Base-by-base conservation (phyloP, 148 eudicot species). In the Fagopyrum homotropicum region DNA sequence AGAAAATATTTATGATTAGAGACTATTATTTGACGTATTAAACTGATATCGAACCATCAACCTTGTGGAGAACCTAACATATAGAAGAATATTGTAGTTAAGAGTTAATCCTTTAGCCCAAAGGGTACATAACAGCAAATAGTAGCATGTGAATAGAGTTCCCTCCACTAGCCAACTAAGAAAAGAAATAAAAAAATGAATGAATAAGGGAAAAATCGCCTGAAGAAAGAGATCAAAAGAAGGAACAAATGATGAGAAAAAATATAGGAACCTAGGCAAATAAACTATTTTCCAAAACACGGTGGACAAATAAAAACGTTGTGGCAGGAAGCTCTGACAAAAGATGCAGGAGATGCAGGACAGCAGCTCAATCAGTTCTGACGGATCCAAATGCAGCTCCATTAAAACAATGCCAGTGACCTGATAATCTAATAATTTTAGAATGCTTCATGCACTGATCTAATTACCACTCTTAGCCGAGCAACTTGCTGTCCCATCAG, bases 121-220 rank as follows among this genome's bases (percentile, higher is more conserved):
- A 35, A 35, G 40, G 40, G 40, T 35, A 35, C 40, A 35, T 0
- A 0, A 35, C 40, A 35, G 40, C 40, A 35, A 2, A 57, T 19
- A 57, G 64, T 57, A 57, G 9, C 64, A 57, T 10, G 22, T 10
- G 22, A 17, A 19, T 57, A 57, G 64, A 16, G 35, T 55, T 55
- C 59, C 63, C 63, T 19, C 26, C 63, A 30, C 12, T 63, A 29
- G 44, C 69, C 69, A 63, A 30, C 69, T 63, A 63, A 63, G 44
- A 59, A 59, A 59, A 16, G 40, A 59, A 10, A 59, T 59, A 14
- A 29, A 3, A 29, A 15, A 35, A 22, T 22, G 26, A 35, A 35
- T 35, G 40, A 35, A 35, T 35, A 35, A 35, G 40, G 40, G 40
- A 2, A 35, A 35, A 35, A 35, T 35, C 40, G 40, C 40, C 40